These are phyloP conservation scores for Penicillium bovifimosum DNA, from an alignment of 495 filamentous ascomycete species.

Conservation along the genomic window DNA sequence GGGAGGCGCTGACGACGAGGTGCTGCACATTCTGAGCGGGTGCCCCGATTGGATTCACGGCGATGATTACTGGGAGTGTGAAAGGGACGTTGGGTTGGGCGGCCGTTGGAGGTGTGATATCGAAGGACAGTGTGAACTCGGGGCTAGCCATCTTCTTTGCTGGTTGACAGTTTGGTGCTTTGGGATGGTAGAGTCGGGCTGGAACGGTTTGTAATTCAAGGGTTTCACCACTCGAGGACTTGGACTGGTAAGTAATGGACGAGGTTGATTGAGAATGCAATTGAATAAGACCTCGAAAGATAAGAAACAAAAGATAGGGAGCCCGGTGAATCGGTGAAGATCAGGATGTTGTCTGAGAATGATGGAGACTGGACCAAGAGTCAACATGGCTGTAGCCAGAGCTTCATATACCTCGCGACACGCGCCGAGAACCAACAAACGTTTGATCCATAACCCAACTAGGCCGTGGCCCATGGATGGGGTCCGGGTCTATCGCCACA, in stretches of 20 bases:
- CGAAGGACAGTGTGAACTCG: slow-evolving; percentile 34
- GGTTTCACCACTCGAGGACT: slow-evolving; percentile 3
- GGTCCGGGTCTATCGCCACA: slow-evolving; percentile 17
- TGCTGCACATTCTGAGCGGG: slow-evolving; percentile 25
- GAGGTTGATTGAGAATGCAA: slow-evolving; percentile 2
- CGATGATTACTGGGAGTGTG: slow-evolving; percentile 33
- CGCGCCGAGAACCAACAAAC: slow-evolving; percentile 6
- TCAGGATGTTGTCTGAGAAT: neutral
- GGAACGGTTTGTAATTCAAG: neutral
- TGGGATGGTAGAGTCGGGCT: neutral
- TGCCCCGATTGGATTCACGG: slow-evolving; percentile 30
- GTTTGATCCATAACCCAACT: slow-evolving; percentile 10
- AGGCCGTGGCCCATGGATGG: slow-evolving; percentile 1
- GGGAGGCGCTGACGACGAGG: slow-evolving; percentile 29
- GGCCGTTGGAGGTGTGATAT: slow-evolving; percentile 29
- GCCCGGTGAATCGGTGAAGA: neutral
- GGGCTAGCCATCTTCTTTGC: slow-evolving; percentile 25
- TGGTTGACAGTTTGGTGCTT: neutral
- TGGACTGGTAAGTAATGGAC: slow-evolving; percentile 1
- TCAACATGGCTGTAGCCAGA: neutral
- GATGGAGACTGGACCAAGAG: neutral
- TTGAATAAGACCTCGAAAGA: neutral
- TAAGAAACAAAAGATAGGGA: neutral
- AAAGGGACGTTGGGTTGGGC: slow-evolving; percentile 26
- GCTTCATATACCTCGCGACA: slow-evolving; percentile 23